Evolutionary conservation across 1,139 yeast species (phyloP), one percentile per base, ranked within the genome.

Genomic region (Suhomyces maxii): DNA sequence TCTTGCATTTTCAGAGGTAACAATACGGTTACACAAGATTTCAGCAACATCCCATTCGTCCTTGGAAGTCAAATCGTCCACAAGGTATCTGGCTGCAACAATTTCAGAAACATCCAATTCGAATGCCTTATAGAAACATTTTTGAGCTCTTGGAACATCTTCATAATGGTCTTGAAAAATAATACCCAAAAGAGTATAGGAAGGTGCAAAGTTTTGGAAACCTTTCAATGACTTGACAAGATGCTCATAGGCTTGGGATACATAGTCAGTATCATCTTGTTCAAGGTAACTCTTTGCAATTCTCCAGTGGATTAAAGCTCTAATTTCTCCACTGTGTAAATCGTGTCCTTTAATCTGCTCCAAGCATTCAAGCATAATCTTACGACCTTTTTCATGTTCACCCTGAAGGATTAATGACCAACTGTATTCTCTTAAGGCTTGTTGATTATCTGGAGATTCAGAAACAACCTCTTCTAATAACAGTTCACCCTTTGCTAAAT

Each of bases 21-120:
- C 74, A 3, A 86, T 69, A 49, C 84, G 66, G 47, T 77, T 73
- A 45, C 95, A 86, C 40, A 93, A 73, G 6, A 86, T 76, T 49
- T 89, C 89, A 0, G 95, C 97, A 35, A 88, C 74, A 26, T 81
- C 86, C 99, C 99, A 93, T 53, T 91, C 95, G 45, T 79, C 72
- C 14, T 73, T 71, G 2, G 71, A 69, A 1, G 96, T 77, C 54
- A 89, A 84, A 12, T 83, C 84, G 25, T 78, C 75, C 1, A 89
- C 90, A 45, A 93, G 75, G 50, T 80, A 80, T 55, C 78, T 77
- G 0, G 96, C 96, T 0, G 99, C 87, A 2, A 68, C 71, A 8
- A 86, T 69, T 59, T 93, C 95, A 12, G 85, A 80, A 0, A 84
- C 78, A 63, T 90, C 95, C 36, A 93, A 68, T 59, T 93, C 98